Percentiles rank a stretch among this genome's conserved stretches.
These are phyloP conservation scores for Arachnomyces sp. DNA, from an alignment of 2,329 filamentous ascomycete genomes.

Conservation along the genomic window DNA sequence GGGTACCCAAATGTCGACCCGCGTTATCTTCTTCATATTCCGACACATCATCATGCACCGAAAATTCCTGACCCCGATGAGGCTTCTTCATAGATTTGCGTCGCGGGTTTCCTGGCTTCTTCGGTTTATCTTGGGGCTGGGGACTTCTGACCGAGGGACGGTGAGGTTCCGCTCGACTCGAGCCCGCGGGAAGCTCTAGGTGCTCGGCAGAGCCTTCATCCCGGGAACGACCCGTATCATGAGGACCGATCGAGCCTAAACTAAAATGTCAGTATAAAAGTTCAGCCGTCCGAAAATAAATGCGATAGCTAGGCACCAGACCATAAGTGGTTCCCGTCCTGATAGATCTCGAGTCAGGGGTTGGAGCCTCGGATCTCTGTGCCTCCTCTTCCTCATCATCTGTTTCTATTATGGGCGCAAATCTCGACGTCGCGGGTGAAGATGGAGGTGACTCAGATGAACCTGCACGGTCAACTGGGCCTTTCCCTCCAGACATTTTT, in stretches of 20 bases:
- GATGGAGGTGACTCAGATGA: slow-evolving; percentile 3
- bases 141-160: slow-evolving; percentile 39
- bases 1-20: slow-evolving; percentile 27
- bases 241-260: slow-evolving; percentile 23
- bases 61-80: slow-evolving; percentile 78
- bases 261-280: background rate
- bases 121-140: slow-evolving; percentile 39
- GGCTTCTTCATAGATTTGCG: slow-evolving; percentile 67
- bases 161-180: slow-evolving; percentile 21
- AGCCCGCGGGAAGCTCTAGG: no score
- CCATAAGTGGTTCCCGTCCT: slow-evolving; percentile 2
- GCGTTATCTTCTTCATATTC: slow-evolving; percentile 68
- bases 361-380: slow-evolving; percentile 1
- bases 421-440: slow-evolving; percentile 5
- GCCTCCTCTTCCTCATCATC: background rate
- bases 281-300: no score
- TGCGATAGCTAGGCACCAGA: background rate
- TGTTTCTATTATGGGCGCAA: slow-evolving; percentile 4
- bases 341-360: slow-evolving; percentile 3
- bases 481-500: no score
- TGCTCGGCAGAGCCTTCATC: slow-evolving; percentile 8
- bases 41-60: slow-evolving; percentile 75
- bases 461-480: slow-evolving; percentile 5
- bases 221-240: slow-evolving; percentile 12
- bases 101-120: slow-evolving; percentile 66